Evolutionary conservation across 1,284 basidiomycete genomes (phyloP), one percentile per base, ranked within the genome.

Genomic region (Peniophora sp.): DNA sequence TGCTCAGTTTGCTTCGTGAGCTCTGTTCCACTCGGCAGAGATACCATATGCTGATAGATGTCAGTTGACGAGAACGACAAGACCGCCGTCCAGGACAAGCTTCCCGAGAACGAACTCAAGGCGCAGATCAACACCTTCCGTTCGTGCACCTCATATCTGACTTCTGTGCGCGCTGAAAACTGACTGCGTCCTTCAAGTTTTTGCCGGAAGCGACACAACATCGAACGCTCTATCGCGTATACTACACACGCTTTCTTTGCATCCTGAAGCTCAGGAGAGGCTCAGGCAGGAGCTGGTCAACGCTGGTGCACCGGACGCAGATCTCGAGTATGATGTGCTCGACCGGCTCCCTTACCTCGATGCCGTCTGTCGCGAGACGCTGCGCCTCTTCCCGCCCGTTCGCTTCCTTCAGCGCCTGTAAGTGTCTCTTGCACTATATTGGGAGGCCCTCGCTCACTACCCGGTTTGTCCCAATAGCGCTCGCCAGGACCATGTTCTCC

Each of bases 341-440:
- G 61, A 62, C 20, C 48, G 51, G 1, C 53, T 68, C 8, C 64
- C 66, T 0, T 66, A 60, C 47, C 55, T 68, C 6, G 66, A 68
- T 41, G 66, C 63, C 1, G 57, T 68, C 5, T 65, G 65, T 50
- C 58, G 64, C 16, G 67, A 69, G 50, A 66, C 65, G 0, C 55
- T 69, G 16, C 59, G 67, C 9, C 50, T 64, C 19, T 45, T 22
- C 17, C 5, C 44, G 9, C 39, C 39, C 6, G n/a, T 41, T 16
- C 10, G 23, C 5, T 61, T 61, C 35, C 22, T 54, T 55, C 14
- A n/a, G 35, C 23, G 32, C 36, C 16, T 50, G 5, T 20, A 22
- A 14, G 36, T 22, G 24, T 45, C n/a, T 52, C 25, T 23, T 12
- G 19, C 17, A 11, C 36, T 19, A n/a, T 27, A 35, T 27, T 23